Evolutionary conservation across 2,329 filamentous ascomycete species (phyloP).

Genomic region (Malbranchea cinnamomea): DNA sequence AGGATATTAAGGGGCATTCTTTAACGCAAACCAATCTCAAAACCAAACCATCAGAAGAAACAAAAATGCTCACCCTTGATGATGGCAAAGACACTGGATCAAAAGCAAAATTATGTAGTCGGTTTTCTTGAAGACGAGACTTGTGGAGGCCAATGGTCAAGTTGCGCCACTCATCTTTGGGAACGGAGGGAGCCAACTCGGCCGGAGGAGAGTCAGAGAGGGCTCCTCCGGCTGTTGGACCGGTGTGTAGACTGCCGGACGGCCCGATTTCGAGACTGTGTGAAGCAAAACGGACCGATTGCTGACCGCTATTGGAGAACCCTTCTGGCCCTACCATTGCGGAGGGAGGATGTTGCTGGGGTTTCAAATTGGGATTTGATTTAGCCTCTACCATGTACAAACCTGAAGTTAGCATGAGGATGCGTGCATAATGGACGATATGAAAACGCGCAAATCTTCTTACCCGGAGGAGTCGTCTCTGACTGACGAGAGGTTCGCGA

Average conservation of each 20-base stretch:
- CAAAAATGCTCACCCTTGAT: conserved; percentile 24
- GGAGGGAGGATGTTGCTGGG: too few species aligned
- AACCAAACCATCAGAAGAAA: neutral
- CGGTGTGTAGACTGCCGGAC: conserved; percentile 19
- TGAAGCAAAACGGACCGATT: conserved; percentile 56
- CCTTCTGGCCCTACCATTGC: too few species aligned
- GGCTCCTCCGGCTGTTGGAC: conserved; percentile 11
- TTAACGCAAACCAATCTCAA: conserved; percentile 3
- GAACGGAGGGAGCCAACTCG: conserved; percentile 4
- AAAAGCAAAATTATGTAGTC: conserved; percentile 76
- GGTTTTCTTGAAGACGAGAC: conserved; percentile 61
- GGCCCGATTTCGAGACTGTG: conserved; percentile 55
- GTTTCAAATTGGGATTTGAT: too few species aligned
- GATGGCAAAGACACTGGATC: conserved; percentile 76
- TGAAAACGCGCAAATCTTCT: too few species aligned
- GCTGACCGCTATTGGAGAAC: too few species aligned
- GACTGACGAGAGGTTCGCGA: too few species aligned
- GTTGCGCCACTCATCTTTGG: conserved; percentile 50
- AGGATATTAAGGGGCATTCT: neutral
- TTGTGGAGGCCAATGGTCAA: conserved; percentile 59
- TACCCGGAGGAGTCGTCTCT: too few species aligned
- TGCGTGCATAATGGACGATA: too few species aligned
- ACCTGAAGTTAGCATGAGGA: too few species aligned
- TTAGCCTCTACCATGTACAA: too few species aligned
- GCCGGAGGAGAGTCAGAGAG: conserved; percentile 10